Evolutionary conservation across 805 yeast species (phyloP).

Genomic region (Barnettozyma wickerhamii): DNA sequence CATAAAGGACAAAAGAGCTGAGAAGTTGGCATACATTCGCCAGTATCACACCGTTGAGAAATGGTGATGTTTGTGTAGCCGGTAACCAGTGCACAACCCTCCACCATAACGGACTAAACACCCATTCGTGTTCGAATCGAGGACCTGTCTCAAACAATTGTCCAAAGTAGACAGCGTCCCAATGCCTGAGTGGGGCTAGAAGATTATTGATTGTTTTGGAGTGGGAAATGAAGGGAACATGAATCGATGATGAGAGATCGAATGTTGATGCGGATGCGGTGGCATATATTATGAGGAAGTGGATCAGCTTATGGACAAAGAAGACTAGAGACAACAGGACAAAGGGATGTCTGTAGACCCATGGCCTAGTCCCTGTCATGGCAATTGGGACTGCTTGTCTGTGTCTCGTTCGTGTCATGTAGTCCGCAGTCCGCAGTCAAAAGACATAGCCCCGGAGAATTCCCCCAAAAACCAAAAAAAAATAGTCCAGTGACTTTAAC

Average conservation of each 20-base stretch:
- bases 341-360: not conserved
- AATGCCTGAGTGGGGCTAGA: slow-evolving; percentile 52
- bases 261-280: slow-evolving; percentile 6
- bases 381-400: no score
- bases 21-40: slow-evolving; percentile 50
- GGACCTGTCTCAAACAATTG: slow-evolving; percentile 45
- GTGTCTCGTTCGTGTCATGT: no score
- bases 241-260: slow-evolving; percentile 6
- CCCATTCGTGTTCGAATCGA: slow-evolving; percentile 85
- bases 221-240: not conserved
- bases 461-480: no score
- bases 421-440: no score
- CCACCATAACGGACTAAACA: slow-evolving; percentile 81
- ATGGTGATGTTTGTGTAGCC: slow-evolving; percentile 23
- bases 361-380: not conserved
- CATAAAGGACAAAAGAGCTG: slow-evolving; percentile 45
- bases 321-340: slow-evolving; percentile 1
- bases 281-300: not conserved
- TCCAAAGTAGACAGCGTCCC: slow-evolving; percentile 84
- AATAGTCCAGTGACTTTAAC: no score
- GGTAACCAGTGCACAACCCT: slow-evolving; percentile 33
- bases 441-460: no score
- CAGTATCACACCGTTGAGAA: slow-evolving; percentile 43
- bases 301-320: slow-evolving; percentile 1
- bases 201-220: not conserved